phyloP scores from a whole-genome alignment of 371 early-diverging fungal genomes.

The Cladochytrium tenue region DNA sequence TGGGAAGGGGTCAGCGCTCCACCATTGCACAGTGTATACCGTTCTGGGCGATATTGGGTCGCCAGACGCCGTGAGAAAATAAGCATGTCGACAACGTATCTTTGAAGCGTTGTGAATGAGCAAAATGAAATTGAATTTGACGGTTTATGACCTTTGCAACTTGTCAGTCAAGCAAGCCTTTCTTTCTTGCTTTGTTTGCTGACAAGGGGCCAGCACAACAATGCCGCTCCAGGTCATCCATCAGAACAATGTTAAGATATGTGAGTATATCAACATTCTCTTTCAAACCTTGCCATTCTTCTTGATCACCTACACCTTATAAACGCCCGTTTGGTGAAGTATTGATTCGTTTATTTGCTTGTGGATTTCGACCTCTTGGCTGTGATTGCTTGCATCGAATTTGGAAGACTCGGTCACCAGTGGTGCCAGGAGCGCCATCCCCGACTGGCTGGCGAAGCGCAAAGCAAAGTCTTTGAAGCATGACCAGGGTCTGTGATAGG shows the following conservation, averaged over 20 bases:
- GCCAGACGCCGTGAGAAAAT: too few species aligned
- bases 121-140: too few species aligned
- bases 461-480: slow-evolving; percentile 83
- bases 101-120: too few species aligned
- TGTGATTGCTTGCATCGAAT: neutral
- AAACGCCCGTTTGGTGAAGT: too few species aligned
- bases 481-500: slow-evolving; percentile 71
- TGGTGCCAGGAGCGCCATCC: slow-evolving; percentile 78
- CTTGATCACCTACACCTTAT: too few species aligned
- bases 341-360: too few species aligned
- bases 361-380: too few species aligned
- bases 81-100: too few species aligned
- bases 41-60: too few species aligned
- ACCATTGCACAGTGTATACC: too few species aligned
- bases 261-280: slow-evolving; percentile 5
- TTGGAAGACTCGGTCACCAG: slow-evolving; percentile 79
- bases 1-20: too few species aligned
- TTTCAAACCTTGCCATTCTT: neutral
- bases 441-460: slow-evolving; percentile 90
- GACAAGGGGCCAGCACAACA: neutral
- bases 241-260: slow-evolving; percentile 33
- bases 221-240: slow-evolving; percentile 22
- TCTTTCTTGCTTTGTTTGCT: slow-evolving; percentile 12
- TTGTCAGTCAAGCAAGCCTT: neutral
- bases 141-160: too few species aligned